Base-by-base conservation (phyloP, 2,329 filamentous ascomycete species). In the Lachnellula arida region DNA sequence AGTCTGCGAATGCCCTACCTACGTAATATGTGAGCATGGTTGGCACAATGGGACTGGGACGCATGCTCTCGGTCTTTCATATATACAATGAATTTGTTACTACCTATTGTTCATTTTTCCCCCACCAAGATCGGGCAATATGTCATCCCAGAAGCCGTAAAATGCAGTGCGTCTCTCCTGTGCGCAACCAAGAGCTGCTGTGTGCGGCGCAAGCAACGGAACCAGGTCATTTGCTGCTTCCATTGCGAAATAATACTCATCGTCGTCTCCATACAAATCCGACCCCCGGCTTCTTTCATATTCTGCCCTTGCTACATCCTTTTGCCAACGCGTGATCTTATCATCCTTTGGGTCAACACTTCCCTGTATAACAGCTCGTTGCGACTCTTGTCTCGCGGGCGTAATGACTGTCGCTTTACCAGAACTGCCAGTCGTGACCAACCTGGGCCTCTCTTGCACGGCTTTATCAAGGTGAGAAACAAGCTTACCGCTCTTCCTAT, bases 61-160 rank as follows among this genome's bases (percentile, higher is more conserved):
- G 8, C 28, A 32, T 11, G 28, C 9, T 32, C 9, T 2, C 9
- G 28, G 28, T 4, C 9, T 32, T 32, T 11, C 9, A 32, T 11
- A 32, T 9, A 32, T 32, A 11, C 28, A 32, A 2, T 32, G 28
- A 32, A 11, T 32, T 32, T 32, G 9, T 32, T 11, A 23, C 42
- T 39, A 19, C 8, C 35, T n/a, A 35, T 50, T 23, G 9, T 39
- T 42, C 35, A 42, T 19, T 28, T 25, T 28, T 35, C 22, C 34
- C 23, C 46, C 42, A 32, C 34, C 14, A 32, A 11, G 28, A 32
- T 32, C 28, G 28, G 28, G 28, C 22, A 50, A 50, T 44, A 55
- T 46, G 3, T 55, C 53, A 34, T 55, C 53, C 34, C 49, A 55
- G 25, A 55, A 55, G n/a, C 17, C 22, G 25, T 55, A 55, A 32